These are phyloP conservation scores for Crithidia sp. DNA, from an alignment of 208 protist genomes.

Conservation along the genomic window DNA sequence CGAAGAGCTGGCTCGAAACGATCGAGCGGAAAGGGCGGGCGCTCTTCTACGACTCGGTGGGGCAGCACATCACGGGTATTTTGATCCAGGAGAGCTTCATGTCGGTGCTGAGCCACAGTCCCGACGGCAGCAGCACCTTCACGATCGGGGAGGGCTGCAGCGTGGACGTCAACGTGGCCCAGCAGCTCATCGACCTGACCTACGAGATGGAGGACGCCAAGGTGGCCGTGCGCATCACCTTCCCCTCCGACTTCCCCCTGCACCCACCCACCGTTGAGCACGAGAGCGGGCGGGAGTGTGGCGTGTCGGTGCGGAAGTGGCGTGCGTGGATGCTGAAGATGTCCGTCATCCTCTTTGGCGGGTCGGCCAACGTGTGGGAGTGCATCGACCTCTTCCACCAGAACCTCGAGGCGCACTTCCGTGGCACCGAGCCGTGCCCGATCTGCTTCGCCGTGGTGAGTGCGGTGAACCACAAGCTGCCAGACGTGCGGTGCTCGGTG, in stretches of 20 bases:
- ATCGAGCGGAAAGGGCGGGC: slow-evolving; percentile 75
- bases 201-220: slow-evolving; percentile 90
- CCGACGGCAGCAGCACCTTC: slow-evolving; percentile 66
- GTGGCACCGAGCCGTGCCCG: slow-evolving; percentile 89
- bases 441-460: slow-evolving; percentile 93
- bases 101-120: slow-evolving; percentile 70
- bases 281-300: slow-evolving; percentile 65
- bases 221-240: slow-evolving; percentile 70
- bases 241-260: slow-evolving; percentile 80
- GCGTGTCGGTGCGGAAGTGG: slow-evolving; percentile 82
- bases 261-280: slow-evolving; percentile 54
- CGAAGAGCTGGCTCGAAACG: slow-evolving; percentile 85
- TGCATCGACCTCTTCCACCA: slow-evolving; percentile 86
- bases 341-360: slow-evolving; percentile 85
- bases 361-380: slow-evolving; percentile 79
- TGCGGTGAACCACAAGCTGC: slow-evolving; percentile 76
- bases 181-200: slow-evolving; percentile 58
- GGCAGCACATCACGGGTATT: slow-evolving; percentile 63
- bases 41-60: slow-evolving; percentile 71
- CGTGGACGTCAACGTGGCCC: slow-evolving; percentile 64
- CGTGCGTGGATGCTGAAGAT: slow-evolving; percentile 91
- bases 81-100: slow-evolving; percentile 84
- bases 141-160: slow-evolving; percentile 65
- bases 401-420: slow-evolving; percentile 92
- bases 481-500: slow-evolving; percentile 84